Percentiles rank a stretch among this genome's conserved stretches.
Conservation (phyloP, 495 filamentous ascomycete species). For the Chaetomium cochliodes region DNA sequence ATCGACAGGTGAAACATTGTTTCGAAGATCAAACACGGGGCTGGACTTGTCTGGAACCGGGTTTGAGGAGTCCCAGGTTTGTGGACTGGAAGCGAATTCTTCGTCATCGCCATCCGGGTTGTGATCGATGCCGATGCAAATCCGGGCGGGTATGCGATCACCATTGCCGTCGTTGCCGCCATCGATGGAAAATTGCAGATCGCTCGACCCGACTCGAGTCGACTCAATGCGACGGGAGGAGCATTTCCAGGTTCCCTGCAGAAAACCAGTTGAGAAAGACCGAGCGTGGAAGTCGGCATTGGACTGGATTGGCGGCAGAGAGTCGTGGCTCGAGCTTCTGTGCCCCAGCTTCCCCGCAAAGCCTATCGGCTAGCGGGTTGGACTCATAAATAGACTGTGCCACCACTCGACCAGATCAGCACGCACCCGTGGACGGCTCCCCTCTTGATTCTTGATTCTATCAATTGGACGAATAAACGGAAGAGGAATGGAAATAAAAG, state of each 20-base stretch:
- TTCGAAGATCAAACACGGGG: slow-evolving; percentile 22
- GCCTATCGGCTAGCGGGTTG: neutral
- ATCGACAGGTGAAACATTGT: slow-evolving; percentile 16
- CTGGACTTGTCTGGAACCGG: slow-evolving; percentile 4
- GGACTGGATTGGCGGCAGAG: neutral
- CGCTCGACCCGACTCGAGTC: neutral
- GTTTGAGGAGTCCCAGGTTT: neutral
- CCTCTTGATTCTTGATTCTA: too few relatives aligned
- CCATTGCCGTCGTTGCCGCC: too few relatives aligned
- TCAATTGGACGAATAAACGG: neutral
- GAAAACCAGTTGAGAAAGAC: neutral
- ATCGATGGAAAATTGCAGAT: neutral
- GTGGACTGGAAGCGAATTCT: too few relatives aligned
- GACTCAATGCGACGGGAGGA: neutral
- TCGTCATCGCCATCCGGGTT: too few relatives aligned
- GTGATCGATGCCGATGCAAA: too few relatives aligned
- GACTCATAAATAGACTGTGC: neutral
- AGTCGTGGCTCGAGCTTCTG: slow-evolving; percentile 3
- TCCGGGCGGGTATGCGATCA: neutral
- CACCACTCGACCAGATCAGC: neutral
- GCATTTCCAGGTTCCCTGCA: neutral
- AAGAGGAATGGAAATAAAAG: neutral
- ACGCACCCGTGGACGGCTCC: too few relatives aligned
- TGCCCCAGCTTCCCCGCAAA: slow-evolving; percentile 4
- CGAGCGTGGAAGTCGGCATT: neutral